Evolutionary conservation across 1,284 basidiomycete species (phyloP), one percentile per base, ranked within the genome.

Genomic region (Cryptococcus sp.): DNA sequence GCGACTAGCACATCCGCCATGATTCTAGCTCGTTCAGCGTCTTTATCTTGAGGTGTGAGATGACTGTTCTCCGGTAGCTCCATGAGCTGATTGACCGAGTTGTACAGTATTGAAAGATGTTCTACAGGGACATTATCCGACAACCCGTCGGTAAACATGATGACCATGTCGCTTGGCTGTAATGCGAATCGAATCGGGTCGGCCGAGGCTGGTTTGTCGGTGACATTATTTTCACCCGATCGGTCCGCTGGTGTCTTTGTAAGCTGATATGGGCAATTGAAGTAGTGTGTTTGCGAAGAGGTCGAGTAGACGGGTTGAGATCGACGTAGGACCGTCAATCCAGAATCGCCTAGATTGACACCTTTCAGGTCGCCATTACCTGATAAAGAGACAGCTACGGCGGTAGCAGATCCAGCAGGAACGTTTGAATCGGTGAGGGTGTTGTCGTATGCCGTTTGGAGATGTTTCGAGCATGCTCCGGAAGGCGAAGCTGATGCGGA

Each of bases 131-230:
- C 73, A 61, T 82, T 82, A 61, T 82, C 81, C 40, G 73, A 74
- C 40, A 80, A 66, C 0, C 81, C 81, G 60, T 82, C 81, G n/a
- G 80, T 81, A 64, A 70, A 77, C 36, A 74, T 59, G 3, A 76
- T 36, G n/a, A 77, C 59, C 11, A 73, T 59, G 48, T 77, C 75
- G 18, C 73, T 73, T 4, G 69, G 62, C 48, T 70, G 50, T 1
- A 77, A 50, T 45, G 70, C 63, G 46, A 70, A 65, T 21, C 60
- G 54, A 41, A 69, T 63, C 18, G 59, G 49, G 39, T 75, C 73
- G 10, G 64, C 70, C n/a, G 57, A 41, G 28, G 56, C 48, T 2
- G 74, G 72, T 46, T 46, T 53, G 55, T 74, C 72, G 32, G 32
- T 34, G 31, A 50, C 55, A 32, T 62, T 39, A 23, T 25, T 40